Evolutionary conservation across 2,329 filamentous ascomycete species (phyloP), one percentile per base, ranked within the genome.

Genomic region (Fusarium veterinarium): DNA sequence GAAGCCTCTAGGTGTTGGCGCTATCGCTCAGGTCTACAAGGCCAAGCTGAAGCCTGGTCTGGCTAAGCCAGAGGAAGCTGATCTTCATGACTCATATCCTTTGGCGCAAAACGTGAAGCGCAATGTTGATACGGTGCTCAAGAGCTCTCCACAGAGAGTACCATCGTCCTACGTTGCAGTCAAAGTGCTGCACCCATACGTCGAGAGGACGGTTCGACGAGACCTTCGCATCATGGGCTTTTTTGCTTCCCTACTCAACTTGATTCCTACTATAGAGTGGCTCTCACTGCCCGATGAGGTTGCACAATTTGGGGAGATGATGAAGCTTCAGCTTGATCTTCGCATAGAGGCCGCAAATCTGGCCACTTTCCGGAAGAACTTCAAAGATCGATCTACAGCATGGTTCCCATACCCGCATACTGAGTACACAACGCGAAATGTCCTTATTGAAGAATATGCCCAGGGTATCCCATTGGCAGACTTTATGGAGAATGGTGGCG

Each of bases 11-110:
- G 96, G 96, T 2, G 95, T 98, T 2, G 96, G 96, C 16, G 96
- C 96, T 35, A 98, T 99, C 76, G 96, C 96, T 0, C 96, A 99
- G 81, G 96, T 98, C 6, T 99, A 99, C 87, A 97, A 94, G 80
- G 96, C 96, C 1, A 98, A 95, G 81, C 84, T 99, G 49, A 97
- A 95, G 78, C 89, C 93, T 1, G 91, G 93, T 75, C 84, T 98
- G 58, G 91, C 93, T 10, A 88, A 87, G 2, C 88, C 90, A 1
- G 88, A 89, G 38, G 86, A 87, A 52, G 86, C 91, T 51, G 89
- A 91, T 57, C 80, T 86, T 44, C 84, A 86, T 8, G 67, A 74
- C 14, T 60, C 73, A 10, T 69, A 69, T 9, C 91, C 90, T 40
- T 80, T 97, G 17, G 87, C 90, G 14, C 86, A 90, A 59, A 92